Base-by-base conservation (phyloP, 768 basidiomycete species). In the Neoboletus magnificus region DNA sequence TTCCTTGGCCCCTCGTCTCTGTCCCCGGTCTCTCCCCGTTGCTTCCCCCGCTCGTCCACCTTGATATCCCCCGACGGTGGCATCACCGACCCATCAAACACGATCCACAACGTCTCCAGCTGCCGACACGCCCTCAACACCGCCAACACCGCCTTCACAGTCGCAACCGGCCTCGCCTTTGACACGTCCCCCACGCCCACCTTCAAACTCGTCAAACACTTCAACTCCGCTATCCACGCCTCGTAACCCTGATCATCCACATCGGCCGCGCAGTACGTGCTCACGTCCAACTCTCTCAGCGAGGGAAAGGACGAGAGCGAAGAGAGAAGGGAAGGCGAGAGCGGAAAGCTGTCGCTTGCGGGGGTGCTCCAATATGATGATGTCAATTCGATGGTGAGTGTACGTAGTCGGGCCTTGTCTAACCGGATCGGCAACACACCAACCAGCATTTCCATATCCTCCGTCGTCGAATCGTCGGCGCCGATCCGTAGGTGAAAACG, bases 321-420 rank as follows among this genome's bases (percentile, higher is more conserved):
- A 5, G 53, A 35, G 0, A 69, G 33, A 18, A 67, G 22, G 11
- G 56, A 15, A 2, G 58, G 15, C 0, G 63, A 58, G 29, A 69
- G 67, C 1, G 44, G 41, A 47, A 67, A 67, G 5, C 65, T 55
- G 29, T 69, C 65, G 52, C 58, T 62, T 4, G 62, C 54, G 0
- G 63, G 61, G 2, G 61, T 57, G 18, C 57, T 61, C 65, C 67
- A 69, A 37, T 69, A 69, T 1, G 67, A 67, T 13, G 66, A 70
- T 3, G 64, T 69, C 41, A 68, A 49, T 37, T 68, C 62, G 49
- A 66, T 33, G 5, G 50, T 53, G 45, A 68, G 54, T 18, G 48
- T n/a, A 12, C 18, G 56, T 1, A 68, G 25, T 0, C 40, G 56
- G 1, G 18, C 18, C 37, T 52, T 59, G 50, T 64, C 61, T 2